Evolutionary conservation across 345 rosid genomes (phyloP).

Genomic region (Odontarrhena argentea): DNA sequence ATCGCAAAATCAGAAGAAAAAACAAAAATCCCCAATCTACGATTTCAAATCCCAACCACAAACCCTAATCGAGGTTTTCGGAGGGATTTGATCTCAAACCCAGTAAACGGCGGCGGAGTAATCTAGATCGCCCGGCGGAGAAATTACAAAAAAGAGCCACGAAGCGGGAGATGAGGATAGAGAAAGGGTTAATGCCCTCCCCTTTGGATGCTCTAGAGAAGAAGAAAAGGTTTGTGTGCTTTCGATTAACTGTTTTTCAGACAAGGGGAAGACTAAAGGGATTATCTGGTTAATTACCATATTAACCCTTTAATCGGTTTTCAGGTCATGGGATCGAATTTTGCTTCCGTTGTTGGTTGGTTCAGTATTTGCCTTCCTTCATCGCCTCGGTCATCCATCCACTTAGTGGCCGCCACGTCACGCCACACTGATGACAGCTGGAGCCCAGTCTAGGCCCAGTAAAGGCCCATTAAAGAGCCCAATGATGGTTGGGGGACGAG

Average conservation of each 20-base stretch:
- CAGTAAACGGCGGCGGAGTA: not conserved
- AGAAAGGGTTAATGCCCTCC: slow-evolving; percentile 15
- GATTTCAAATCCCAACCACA: slow-evolving; percentile 24
- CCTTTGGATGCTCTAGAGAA: slow-evolving; percentile 18
- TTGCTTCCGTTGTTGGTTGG: slow-evolving; percentile 7
- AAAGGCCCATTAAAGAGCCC: slow-evolving; percentile 20
- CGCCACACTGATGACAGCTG: not conserved
- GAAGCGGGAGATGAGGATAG: slow-evolving; percentile 29
- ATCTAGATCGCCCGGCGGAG: slow-evolving; percentile 33
- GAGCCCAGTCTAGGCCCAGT: not conserved
- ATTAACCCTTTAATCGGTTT: slow-evolving; percentile 7
- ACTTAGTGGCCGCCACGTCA: slow-evolving; percentile 24
- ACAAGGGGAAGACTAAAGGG: slow-evolving; percentile 40
- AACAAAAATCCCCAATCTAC: not conserved
- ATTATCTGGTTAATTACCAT: slow-evolving; percentile 15
- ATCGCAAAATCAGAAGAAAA: slow-evolving; percentile 39
- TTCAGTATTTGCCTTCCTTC: not conserved
- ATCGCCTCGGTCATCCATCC: slow-evolving; percentile 14
- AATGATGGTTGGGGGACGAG: slow-evolving; percentile 24
- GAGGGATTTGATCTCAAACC: slow-evolving; percentile 12
- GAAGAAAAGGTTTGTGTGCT: slow-evolving; percentile 14
- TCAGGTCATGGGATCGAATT: slow-evolving; percentile 15
- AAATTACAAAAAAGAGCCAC: slow-evolving; percentile 27
- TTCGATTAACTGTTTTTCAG: slow-evolving; percentile 29
- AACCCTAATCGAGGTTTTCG: slow-evolving; percentile 40